Conservation (phyloP, 345 rosid genomes). For the Garcia nutans region DNA sequence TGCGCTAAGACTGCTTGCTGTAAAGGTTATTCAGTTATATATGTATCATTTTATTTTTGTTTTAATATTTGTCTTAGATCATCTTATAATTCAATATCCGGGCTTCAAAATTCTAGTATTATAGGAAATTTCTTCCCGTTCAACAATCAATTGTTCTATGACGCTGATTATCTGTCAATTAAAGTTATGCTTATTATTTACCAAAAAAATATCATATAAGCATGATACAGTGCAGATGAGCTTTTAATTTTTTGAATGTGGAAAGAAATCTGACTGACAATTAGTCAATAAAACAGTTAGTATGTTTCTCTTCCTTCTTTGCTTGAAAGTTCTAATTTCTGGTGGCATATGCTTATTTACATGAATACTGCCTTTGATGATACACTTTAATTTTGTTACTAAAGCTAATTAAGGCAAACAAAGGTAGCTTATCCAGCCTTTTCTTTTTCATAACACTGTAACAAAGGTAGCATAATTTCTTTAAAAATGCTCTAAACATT, state of each 20-base stretch:
- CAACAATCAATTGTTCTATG: background rate
- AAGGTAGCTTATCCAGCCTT: background rate
- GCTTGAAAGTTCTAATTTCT: background rate
- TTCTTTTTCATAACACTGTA: background rate
- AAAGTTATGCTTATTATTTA: background rate
- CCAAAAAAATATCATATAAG: background rate
- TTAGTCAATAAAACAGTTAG: background rate
- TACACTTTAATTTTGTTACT: background rate
- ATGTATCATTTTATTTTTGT: conserved; percentile 2
- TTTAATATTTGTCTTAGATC: background rate
- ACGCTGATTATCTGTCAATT: background rate
- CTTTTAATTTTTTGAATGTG: background rate
- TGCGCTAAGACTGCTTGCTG: conserved; percentile 92
- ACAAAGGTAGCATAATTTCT: background rate
- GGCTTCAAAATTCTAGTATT: background rate
- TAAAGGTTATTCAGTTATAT: conserved; percentile 53
- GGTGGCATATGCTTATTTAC: background rate
- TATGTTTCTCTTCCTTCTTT: background rate
- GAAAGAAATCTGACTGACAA: background rate
- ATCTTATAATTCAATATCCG: background rate
- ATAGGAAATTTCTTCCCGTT: background rate
- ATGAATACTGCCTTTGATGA: background rate
- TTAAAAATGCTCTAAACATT: background rate
- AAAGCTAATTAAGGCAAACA: background rate
- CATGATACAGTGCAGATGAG: background rate